Percentiles rank a stretch among this genome's conserved stretches.
Evolutionary conservation across 1,284 basidiomycete species (phyloP).

Genomic region (Fomitopsis palustris): DNA sequence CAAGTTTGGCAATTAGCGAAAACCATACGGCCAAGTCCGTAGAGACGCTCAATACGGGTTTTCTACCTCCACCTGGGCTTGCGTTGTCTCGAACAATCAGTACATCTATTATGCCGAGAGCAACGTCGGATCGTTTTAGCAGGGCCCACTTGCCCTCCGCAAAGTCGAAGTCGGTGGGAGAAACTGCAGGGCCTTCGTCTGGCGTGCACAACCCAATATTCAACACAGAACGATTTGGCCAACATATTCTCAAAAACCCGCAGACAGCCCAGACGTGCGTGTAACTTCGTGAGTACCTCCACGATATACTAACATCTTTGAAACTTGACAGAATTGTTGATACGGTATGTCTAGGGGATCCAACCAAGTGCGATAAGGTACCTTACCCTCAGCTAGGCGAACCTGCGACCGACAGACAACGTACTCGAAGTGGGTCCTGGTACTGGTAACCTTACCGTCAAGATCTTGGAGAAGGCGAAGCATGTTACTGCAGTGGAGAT

Average conservation of each 20-base stretch:
- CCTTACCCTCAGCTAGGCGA: constrained; percentile 55
- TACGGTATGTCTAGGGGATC: constrained; percentile 40
- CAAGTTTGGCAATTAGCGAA: no score
- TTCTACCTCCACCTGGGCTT: background rate
- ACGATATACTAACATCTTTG: constrained; percentile 10
- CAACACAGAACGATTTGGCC: constrained; percentile 92
- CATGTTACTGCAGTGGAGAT: constrained; percentile 94
- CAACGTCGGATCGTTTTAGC: constrained; percentile 81
- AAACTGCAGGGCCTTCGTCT: constrained; percentile 39
- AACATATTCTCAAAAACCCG: constrained; percentile 97
- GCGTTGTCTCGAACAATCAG: background rate
- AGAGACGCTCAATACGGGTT: background rate
- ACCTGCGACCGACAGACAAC: constrained; percentile 90
- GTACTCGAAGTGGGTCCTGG: constrained; percentile 98
- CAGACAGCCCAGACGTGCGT: constrained; percentile 84
- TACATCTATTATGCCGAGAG: constrained; percentile 76
- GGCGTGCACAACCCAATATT: constrained; percentile 79
- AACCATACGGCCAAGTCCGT: no score
- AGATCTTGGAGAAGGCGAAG: constrained; percentile 93
- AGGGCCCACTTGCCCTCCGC: constrained; percentile 72
- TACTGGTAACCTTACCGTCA: constrained; percentile 95
- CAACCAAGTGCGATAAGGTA: background rate
- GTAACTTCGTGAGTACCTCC: constrained; percentile 3
- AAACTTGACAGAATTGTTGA: constrained; percentile 72
- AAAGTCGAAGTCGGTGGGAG: constrained; percentile 49